Evolutionary conservation across 2,329 filamentous ascomycete species (phyloP).

Genomic region (Aureobasidium sp.): DNA sequence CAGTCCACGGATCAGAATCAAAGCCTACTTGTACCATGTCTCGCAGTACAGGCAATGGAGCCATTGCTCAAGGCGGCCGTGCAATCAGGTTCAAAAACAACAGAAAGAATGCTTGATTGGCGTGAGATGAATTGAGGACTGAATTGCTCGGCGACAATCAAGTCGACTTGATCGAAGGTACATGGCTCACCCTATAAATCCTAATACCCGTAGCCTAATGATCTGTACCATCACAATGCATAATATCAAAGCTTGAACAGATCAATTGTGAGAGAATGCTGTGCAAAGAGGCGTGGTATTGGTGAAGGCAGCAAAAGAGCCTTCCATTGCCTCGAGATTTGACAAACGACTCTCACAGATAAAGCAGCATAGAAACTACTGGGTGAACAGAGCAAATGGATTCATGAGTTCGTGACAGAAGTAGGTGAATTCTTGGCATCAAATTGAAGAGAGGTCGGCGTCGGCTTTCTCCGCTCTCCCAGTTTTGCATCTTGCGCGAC

Average conservation of each 20-base stretch:
- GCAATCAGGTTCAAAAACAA: constrained; percentile 8
- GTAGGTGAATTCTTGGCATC: background rate
- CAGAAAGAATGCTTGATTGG: constrained; percentile 2
- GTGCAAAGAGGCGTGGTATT: background rate
- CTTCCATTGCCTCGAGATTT: too few species aligned
- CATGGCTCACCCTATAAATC: background rate
- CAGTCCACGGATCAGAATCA: constrained; percentile 73
- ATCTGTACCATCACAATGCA: background rate
- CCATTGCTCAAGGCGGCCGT: constrained; percentile 46
- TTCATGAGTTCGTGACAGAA: too few species aligned
- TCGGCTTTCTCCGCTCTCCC: background rate
- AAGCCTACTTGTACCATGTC: constrained; percentile 83
- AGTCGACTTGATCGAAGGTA: background rate
- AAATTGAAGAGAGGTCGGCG: too few species aligned
- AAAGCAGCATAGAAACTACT: too few species aligned
- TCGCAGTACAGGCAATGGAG: constrained; percentile 51
- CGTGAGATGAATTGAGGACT: background rate
- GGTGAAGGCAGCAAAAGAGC: background rate
- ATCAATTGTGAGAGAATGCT: background rate
- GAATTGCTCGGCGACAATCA: background rate
- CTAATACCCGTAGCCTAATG: background rate
- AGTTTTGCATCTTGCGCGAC: background rate
- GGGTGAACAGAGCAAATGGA: too few species aligned
- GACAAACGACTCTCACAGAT: too few species aligned
- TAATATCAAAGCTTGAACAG: background rate